phyloP scores from a whole-genome alignment of 2,329 filamentous ascomycete species.

The Uncinocarpus reesii region DNA sequence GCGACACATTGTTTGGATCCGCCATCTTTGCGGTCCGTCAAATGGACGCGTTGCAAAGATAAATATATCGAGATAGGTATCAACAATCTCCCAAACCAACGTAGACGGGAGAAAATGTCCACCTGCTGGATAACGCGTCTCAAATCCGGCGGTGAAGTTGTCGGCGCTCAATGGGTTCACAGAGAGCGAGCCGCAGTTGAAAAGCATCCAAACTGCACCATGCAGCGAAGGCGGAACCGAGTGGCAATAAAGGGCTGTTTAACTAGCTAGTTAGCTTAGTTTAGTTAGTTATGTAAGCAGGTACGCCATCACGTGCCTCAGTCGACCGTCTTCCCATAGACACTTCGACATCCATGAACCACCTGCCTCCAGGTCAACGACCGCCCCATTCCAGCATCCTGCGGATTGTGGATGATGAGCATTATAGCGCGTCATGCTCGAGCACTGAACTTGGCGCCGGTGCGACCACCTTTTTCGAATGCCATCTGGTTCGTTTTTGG shows the following conservation, averaged over 20 bases:
- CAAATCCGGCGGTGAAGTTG: neutral
- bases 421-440: slow-evolving; percentile 5
- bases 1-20: slow-evolving; percentile 67
- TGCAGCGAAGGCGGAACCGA: neutral
- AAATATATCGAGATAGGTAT: slow-evolving; percentile 14
- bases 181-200: neutral
- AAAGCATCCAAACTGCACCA: neutral
- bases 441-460: neutral
- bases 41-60: slow-evolving; percentile 8
- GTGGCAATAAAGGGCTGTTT: slow-evolving; percentile 1
- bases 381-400: neutral
- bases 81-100: neutral
- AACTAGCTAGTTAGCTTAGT: neutral
- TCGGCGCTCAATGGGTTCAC: neutral
- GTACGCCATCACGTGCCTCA: too few species aligned
- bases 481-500: neutral
- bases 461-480: neutral
- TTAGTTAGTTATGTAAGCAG: neutral
- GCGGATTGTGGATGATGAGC: slow-evolving; percentile 13
- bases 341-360: too few species aligned
- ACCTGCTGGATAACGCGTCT: neutral
- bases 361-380: neutral
- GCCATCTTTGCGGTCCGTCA: slow-evolving; percentile 49
- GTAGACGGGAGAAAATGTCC: neutral
- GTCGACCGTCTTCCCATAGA: too few species aligned